Evolutionary conservation across 108 stramenopile species (phyloP), one percentile per base, ranked within the genome.

Genomic region (Cyclotella baltica): DNA sequence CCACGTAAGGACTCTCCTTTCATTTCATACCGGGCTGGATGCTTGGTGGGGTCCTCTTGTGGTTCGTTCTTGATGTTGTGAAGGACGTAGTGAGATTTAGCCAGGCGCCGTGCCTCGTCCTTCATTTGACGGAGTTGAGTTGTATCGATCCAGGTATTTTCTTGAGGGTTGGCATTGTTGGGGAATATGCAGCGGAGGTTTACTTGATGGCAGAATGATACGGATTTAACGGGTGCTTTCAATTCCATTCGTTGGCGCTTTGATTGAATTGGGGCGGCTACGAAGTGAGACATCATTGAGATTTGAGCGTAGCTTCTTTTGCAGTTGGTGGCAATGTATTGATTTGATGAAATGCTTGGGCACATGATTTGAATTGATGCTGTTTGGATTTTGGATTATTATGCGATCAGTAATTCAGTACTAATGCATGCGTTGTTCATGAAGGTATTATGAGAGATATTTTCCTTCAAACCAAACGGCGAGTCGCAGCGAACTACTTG

Each of bases 1-100:
- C 55, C 55, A 20, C 55, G 55, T 25, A 56, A n/a, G 8, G 55
- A 56, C 19, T 56, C 55, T 16, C 55, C 55, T 9, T 25, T 56
- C 15, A 56, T 20, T 56, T 56, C 55, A n/a, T 56, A 56, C n/a
- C 15, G 10, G 6, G 55, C 8, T 16, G 55, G 55, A n/a, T 20
- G 25, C 55, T 8, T 25, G 15, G 55, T 25, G 19, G 25, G 9
- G 15, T 9, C 25, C 25, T 16, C 9, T n/a, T 20, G 6, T 9
- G 8, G 8, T 20, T 20, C 15, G 25, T 20, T 25, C 8, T 56
- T 6, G 8, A 25, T 56, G n/a, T 56, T 56, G 55, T 20, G 25
- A 8, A 56, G 25, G 9, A 20, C 22, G n/a, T 56, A 56, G n/a
- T 56, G 55, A 8, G 25, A 6, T n/a, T 56, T 56, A n/a, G 55